A percentile compares a stretch with the other conserved stretches of the same genome.
These are phyloP conservation scores for Tolypocladium inflatum DNA, from an alignment of 2,329 filamentous ascomycete genomes.

Conservation along the genomic window DNA sequence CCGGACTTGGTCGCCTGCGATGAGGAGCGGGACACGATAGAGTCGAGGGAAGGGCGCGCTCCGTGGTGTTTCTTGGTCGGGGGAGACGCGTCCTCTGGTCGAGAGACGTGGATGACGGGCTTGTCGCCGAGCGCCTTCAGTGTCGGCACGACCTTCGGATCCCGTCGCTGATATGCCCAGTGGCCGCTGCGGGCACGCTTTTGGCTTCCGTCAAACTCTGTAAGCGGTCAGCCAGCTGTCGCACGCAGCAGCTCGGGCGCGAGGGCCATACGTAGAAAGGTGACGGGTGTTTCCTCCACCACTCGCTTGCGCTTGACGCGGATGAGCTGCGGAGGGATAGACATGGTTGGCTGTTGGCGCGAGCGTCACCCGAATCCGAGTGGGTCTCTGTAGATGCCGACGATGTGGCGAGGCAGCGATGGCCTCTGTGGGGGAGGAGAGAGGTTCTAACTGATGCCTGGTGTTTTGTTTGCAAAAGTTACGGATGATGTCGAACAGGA, in stretches of 20 bases:
- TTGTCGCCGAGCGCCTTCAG: conserved; percentile 8
- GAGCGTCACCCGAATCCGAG: neutral
- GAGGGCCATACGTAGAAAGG: conserved; percentile 37
- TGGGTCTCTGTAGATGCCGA: neutral
- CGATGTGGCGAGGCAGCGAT: neutral
- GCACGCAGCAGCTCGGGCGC: conserved; percentile 5
- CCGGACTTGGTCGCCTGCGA: conserved; percentile 4
- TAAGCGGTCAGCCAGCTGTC: conserved; percentile 4
- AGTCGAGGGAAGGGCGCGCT: neutral
- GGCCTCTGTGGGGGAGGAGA: neutral
- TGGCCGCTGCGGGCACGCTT: conserved; percentile 44
- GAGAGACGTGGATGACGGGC: conserved; percentile 41
- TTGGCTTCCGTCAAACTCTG: conserved; percentile 41
- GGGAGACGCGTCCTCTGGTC: conserved; percentile 21
- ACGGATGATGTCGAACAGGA: neutral
- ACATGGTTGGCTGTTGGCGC: conserved; percentile 30
- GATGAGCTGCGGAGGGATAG: conserved; percentile 48
- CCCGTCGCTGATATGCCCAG: conserved; percentile 48
- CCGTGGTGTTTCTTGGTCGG: conserved; percentile 7
- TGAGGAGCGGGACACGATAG: neutral
- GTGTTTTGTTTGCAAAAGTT: neutral
- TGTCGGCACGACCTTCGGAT: conserved; percentile 6
- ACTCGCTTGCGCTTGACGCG: conserved; percentile 52
- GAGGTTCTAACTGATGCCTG: neutral
- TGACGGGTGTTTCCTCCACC: conserved; percentile 42